Percentiles rank a stretch among this genome's conserved stretches.
phyloP scores from a whole-genome alignment of 805 yeast species.

The Lachancea lanzarotensis region DNA sequence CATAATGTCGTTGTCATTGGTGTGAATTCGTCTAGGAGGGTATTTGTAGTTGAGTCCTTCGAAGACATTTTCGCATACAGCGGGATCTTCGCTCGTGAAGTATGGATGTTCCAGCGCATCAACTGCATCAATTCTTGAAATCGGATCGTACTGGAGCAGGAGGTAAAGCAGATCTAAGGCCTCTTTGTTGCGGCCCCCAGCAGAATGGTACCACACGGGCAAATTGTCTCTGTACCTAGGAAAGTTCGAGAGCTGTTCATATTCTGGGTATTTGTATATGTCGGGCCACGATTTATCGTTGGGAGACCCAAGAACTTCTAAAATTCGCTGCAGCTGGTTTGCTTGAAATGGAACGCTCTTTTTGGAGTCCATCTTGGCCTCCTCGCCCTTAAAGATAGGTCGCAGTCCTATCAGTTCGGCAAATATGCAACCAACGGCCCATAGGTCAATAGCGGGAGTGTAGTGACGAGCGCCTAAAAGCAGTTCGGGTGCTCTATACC shows the following conservation, averaged over 20 bases:
- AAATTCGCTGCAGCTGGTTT: conserved; percentile 82
- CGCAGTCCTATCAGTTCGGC: conserved; percentile 84
- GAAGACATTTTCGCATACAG: conserved; percentile 74
- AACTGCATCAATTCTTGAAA: conserved; percentile 67
- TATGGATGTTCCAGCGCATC: conserved; percentile 71
- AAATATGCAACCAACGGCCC: conserved; percentile 95
- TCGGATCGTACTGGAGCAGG: conserved; percentile 78
- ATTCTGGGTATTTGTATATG: conserved; percentile 79
- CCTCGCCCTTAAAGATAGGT: conserved; percentile 97
- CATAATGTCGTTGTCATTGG: conserved; percentile 76
- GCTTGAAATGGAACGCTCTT: conserved; percentile 91
- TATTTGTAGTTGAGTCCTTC: conserved; percentile 67
- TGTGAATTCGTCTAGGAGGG: conserved; percentile 80
- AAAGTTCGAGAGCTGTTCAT: conserved; percentile 52
- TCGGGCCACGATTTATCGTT: conserved; percentile 71
- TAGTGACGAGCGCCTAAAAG: conserved; percentile 88
- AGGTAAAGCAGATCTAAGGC: conserved; percentile 61
- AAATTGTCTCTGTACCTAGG: conserved; percentile 52
- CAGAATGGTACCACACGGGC: conserved; percentile 77
- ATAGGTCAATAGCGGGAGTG: conserved; percentile 84
- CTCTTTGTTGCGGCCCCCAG: conserved; percentile 65
- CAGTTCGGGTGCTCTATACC: conserved; percentile 94
- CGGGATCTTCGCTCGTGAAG: conserved; percentile 53
- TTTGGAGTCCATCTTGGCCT: conserved; percentile 89
- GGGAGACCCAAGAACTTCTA: conserved; percentile 94